phyloP scores from a whole-genome alignment of 371 early-diverging fungal species.

The Mortierella sp. region DNA sequence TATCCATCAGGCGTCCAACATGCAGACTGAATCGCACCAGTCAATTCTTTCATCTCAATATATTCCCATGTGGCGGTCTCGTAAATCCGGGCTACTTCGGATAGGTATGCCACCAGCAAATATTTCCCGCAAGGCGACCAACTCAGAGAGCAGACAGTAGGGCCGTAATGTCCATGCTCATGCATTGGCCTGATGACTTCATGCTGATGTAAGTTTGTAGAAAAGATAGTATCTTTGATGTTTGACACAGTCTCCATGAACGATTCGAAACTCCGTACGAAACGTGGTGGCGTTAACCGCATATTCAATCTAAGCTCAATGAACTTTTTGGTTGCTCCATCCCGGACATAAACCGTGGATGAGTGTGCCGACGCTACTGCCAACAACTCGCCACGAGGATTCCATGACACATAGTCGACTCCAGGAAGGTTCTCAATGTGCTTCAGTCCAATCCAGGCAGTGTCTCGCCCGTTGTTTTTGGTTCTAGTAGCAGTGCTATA shows the following conservation, averaged over 20 bases:
- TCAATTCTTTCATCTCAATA: slow-evolving; percentile 34
- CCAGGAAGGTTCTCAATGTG: slow-evolving; percentile 15
- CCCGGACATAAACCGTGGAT: slow-evolving; percentile 40
- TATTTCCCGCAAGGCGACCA: slow-evolving; percentile 50
- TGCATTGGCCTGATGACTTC: slow-evolving; percentile 14
- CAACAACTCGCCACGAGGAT: slow-evolving; percentile 47
- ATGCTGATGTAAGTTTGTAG: background rate
- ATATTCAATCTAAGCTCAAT: slow-evolving; percentile 31
- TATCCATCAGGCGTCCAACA: slow-evolving; percentile 51
- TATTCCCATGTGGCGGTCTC: slow-evolving; percentile 39
- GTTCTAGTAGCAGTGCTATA: slow-evolving; percentile 8
- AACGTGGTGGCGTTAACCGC: slow-evolving; percentile 17
- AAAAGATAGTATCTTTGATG: slow-evolving; percentile 18
- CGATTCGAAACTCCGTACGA: slow-evolving; percentile 26
- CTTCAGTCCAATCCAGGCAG: slow-evolving; percentile 33
- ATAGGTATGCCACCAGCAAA: slow-evolving; percentile 35
- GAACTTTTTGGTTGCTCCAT: slow-evolving; percentile 24
- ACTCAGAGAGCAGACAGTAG: slow-evolving; percentile 26
- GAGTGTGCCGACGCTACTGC: slow-evolving; percentile 38
- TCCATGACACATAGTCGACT: slow-evolving; percentile 42
- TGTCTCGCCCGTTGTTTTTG: slow-evolving; percentile 35
- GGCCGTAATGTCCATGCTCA: slow-evolving; percentile 23
- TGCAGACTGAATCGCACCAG: slow-evolving; percentile 40
- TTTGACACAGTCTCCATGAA: slow-evolving; percentile 34
- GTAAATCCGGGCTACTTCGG: slow-evolving; percentile 34